Percentiles rank a stretch among this genome's conserved stretches.
phyloP scores from a whole-genome alignment of 768 basidiomycete genomes.

The Auriscalpium vulgare region DNA sequence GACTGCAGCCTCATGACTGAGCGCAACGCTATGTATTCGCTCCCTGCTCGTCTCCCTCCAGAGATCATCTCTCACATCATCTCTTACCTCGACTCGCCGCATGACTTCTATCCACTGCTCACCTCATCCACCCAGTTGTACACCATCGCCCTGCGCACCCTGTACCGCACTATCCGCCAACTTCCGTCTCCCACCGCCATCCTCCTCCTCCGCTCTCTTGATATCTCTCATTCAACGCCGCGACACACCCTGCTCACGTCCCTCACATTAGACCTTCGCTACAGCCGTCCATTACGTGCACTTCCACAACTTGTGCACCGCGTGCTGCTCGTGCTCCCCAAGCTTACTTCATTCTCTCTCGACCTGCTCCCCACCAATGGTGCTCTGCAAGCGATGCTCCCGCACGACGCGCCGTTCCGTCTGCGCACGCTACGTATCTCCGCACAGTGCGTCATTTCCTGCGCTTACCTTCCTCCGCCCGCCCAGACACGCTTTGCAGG shows the following conservation, averaged over 20 bases:
- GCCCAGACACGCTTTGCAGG: not conserved
- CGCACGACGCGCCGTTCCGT: constrained; percentile 31
- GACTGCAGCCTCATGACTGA: no score
- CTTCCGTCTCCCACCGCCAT: constrained; percentile 25
- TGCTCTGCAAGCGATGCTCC: constrained; percentile 31
- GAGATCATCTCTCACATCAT: constrained; percentile 30
- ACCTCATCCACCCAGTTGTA: constrained; percentile 19
- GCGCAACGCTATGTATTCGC: not conserved
- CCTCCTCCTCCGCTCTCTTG: constrained; percentile 32
- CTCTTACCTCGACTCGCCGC: constrained; percentile 15
- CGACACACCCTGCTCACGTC: constrained; percentile 32
- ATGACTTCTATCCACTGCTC: constrained; percentile 22
- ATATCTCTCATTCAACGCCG: constrained; percentile 26
- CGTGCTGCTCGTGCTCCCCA: constrained; percentile 31
- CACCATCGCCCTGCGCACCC: constrained; percentile 21
- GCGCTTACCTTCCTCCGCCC: not conserved
- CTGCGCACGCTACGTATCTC: constrained; percentile 47
- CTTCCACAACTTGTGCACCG: constrained; percentile 42
- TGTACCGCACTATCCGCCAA: constrained; percentile 32
- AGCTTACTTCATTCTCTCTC: constrained; percentile 37
- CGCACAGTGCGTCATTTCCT: constrained; percentile 31
- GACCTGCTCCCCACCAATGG: constrained; percentile 21
- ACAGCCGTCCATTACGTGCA: constrained; percentile 33
- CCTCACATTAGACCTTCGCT: constrained; percentile 38
- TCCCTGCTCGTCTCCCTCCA: constrained; percentile 20